Base-by-base conservation (phyloP, 495 filamentous ascomycete species). In the Chaetomium cochliodes region DNA sequence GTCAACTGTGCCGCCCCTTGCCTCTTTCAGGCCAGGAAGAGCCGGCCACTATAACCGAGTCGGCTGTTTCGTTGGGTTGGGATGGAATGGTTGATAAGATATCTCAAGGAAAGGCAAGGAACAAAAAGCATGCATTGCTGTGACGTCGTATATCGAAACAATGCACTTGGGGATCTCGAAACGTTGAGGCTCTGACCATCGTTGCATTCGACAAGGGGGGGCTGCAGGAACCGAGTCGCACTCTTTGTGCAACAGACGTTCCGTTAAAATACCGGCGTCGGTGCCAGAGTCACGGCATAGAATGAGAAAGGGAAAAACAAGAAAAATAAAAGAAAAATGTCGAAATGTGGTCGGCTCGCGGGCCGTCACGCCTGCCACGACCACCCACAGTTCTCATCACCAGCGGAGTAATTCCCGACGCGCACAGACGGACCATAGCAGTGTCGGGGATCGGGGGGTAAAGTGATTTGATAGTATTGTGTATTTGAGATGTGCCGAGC, bases 11-110 rank as follows among this genome's bases (percentile, higher is more conserved):
- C 73, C 73, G 73, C 63, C 58, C 66, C 15, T 58, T 58, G 64
- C 70, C 60, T 65, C 58, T 70, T 67, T 69, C 41, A 64, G 54
- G 25, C 58, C 67, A 52, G 63, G 44, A 67, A 68, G 65, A 69
- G 64, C 72, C 69, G 72, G 60, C 26, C 59, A 60, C 60, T 64
- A 73, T 76, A 73, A 64, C 72, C 73, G 70, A 69, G 62, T 42
- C 72, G 72, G 73, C 73, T 74, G 73, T 74, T 73, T 67, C 57
- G 59, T 53, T 23, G 55, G 18, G 47, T 22, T 15, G 58, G 47
- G 8, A n/a, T 28, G 3, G n/a, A 28, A 5, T 6, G 12, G 1
- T 33, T 20, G 23, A 16, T 22, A 8, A 6, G 41, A 0, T 7
- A 22, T 5, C 11, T 58, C 20, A 22, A 47, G 52, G 37, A 20